phyloP scores from a whole-genome alignment of 2,329 filamentous ascomycete species.

The Aspergillus candidus region DNA sequence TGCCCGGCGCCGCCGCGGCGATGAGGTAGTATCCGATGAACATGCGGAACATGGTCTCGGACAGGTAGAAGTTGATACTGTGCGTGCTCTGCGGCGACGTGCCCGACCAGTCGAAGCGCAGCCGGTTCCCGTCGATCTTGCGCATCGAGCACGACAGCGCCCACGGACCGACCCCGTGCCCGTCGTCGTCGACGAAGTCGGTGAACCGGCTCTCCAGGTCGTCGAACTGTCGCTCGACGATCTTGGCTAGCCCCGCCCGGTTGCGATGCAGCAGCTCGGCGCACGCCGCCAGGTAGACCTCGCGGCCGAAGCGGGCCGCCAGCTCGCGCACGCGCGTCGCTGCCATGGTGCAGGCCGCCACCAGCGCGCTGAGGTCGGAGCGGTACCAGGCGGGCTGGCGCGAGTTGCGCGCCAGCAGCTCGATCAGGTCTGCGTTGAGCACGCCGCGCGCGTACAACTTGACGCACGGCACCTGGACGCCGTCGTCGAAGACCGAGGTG shows the following conservation, averaged over 20 bases:
- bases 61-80: slow-evolving; percentile 47
- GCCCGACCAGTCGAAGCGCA: slow-evolving; percentile 46
- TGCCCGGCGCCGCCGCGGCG: slow-evolving; percentile 45
- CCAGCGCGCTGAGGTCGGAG: slow-evolving; percentile 43
- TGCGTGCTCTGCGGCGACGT: slow-evolving; percentile 44
- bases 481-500: slow-evolving; percentile 45
- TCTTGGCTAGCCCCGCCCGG: slow-evolving; percentile 39
- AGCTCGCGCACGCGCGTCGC: slow-evolving; percentile 42
- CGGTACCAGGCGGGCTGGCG: slow-evolving; percentile 46
- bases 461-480: slow-evolving; percentile 45
- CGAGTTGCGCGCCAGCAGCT: slow-evolving; percentile 45
- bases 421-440: slow-evolving; percentile 41
- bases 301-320: slow-evolving; percentile 39
- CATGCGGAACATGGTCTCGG: slow-evolving; percentile 48
- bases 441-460: slow-evolving; percentile 43
- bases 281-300: slow-evolving; percentile 43
- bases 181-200: slow-evolving; percentile 48
- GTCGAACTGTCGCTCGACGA: slow-evolving; percentile 43
- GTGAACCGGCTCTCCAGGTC: slow-evolving; percentile 41
- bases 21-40: slow-evolving; percentile 45
- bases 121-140: slow-evolving; percentile 35
- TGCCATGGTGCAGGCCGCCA: slow-evolving; percentile 44
- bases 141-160: slow-evolving; percentile 45
- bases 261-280: slow-evolving; percentile 42
- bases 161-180: slow-evolving; percentile 42